These are phyloP conservation scores for Patellifolia procumbens DNA, from an alignment of 179 eudicot species.

Conservation along the genomic window DNA sequence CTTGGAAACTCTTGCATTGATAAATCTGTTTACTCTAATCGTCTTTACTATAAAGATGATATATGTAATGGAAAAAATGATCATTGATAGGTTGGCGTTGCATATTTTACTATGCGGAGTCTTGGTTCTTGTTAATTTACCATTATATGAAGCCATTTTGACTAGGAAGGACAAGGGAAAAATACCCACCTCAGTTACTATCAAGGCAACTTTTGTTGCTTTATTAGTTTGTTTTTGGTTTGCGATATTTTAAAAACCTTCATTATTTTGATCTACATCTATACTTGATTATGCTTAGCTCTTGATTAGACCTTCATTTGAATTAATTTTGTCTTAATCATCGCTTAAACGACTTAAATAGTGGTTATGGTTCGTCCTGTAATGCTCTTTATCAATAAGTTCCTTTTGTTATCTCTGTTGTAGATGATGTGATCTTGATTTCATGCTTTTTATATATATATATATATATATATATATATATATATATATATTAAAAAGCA, in stretches of 20 bases:
- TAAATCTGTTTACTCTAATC: conserved; percentile 48
- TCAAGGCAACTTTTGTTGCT: conserved; percentile 33
- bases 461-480: too few species aligned
- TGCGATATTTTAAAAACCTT: neutral
- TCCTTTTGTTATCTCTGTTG: too few species aligned
- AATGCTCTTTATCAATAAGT: too few species aligned
- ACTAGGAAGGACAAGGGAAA: conserved; percentile 62
- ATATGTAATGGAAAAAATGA: neutral
- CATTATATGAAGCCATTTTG: conserved; percentile 58
- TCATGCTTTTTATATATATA: too few species aligned
- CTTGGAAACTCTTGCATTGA: conserved; percentile 48
- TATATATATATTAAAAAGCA: too few species aligned
- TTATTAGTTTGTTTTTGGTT: neutral
- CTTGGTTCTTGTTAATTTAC: conserved; percentile 54
- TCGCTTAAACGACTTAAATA: too few species aligned
- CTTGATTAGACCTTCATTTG: too few species aligned
- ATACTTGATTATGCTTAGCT: too few species aligned
- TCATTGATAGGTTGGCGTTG: conserved; percentile 29
- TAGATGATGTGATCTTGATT: too few species aligned
- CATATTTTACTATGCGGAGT: conserved; percentile 52
- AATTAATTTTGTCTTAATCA: too few species aligned
- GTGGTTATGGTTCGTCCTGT: too few species aligned
- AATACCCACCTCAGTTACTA: conserved; percentile 49
- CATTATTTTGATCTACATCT: too few species aligned
- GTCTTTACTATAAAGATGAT: conserved; percentile 4